These are phyloP conservation scores for Phytophthora pseudosyringae DNA, from an alignment of 352 stramenopile species.

Conservation along the genomic window DNA sequence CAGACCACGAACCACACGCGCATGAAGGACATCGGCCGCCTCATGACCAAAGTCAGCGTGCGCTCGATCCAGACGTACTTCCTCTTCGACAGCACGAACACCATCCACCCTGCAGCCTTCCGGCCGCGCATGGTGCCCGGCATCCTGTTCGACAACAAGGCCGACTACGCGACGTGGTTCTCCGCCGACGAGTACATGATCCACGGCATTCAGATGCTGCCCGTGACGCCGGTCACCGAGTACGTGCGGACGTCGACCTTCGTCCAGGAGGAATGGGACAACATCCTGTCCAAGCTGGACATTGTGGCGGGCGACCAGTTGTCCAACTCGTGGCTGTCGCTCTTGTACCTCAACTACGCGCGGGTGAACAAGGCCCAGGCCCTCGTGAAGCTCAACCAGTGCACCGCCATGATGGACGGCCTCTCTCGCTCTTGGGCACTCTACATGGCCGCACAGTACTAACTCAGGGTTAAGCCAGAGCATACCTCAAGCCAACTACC, in stretches of 20 bases:
- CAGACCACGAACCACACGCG: conserved; percentile 44
- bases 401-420: conserved; percentile 65
- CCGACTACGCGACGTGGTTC: conserved; percentile 85
- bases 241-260: conserved; percentile 63
- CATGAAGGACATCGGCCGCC: conserved; percentile 52
- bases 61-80: conserved; percentile 74
- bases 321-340: conserved; percentile 62
- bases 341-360: conserved; percentile 81
- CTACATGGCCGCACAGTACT: conserved; percentile 61
- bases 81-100: conserved; percentile 64
- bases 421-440: conserved; percentile 85
- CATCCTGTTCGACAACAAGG: conserved; percentile 86
- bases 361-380: conserved; percentile 52
- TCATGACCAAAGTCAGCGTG: conserved; percentile 64
- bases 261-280: conserved; percentile 66
- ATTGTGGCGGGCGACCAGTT: conserved; percentile 54
- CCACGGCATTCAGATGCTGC: conserved; percentile 84
- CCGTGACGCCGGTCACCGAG: conserved; percentile 65
- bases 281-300: conserved; percentile 49
- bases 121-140: conserved; percentile 60
- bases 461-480: conserved; percentile 3
- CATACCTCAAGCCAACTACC: background rate
- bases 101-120: conserved; percentile 54
- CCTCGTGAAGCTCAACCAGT: conserved; percentile 62
- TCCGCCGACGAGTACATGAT: conserved; percentile 70